Evolutionary conservation across 306 rosid genomes (phyloP).

Genomic region (Lathyrus sativus): DNA sequence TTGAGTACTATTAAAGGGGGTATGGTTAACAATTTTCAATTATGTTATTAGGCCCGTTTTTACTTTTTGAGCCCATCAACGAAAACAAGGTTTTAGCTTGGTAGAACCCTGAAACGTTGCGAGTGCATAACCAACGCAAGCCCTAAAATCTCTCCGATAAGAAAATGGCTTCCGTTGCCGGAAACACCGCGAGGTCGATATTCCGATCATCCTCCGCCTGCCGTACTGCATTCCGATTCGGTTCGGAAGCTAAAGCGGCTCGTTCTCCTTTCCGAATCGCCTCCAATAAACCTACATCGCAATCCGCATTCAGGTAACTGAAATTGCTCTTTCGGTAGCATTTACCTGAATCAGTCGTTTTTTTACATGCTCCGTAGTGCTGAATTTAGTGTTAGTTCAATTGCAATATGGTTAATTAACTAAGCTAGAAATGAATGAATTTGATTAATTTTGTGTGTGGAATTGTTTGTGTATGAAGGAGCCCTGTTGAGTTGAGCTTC

Average conservation of each 20-base stretch:
- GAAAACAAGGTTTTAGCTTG: conserved; percentile 31
- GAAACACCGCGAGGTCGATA: conserved; percentile 59
- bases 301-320: conserved; percentile 54
- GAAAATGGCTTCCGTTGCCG: conserved; percentile 67
- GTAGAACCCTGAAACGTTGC: conserved; percentile 30
- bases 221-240: conserved; percentile 53
- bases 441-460: conserved; percentile 1
- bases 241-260: conserved; percentile 59
- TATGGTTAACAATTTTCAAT: too few species aligned
- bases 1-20: too few species aligned
- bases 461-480: conserved; percentile 47
- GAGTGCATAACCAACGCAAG: not conserved
- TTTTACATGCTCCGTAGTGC: not conserved
- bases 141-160: conserved; percentile 31
- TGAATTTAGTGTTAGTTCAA: not conserved
- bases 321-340: not conserved
- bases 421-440: not conserved
- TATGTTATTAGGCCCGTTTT: not conserved
- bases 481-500: conserved; percentile 66
- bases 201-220: conserved; percentile 64
- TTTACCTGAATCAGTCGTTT: not conserved
- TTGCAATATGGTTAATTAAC: not conserved
- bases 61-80: not conserved
- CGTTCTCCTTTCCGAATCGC: conserved; percentile 57
- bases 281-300: conserved; percentile 53